A percentile compares a stretch with the other conserved stretches of the same genome.
Conservation (phyloP, 2,329 filamentous ascomycete species). For the Apiospora aurea region DNA sequence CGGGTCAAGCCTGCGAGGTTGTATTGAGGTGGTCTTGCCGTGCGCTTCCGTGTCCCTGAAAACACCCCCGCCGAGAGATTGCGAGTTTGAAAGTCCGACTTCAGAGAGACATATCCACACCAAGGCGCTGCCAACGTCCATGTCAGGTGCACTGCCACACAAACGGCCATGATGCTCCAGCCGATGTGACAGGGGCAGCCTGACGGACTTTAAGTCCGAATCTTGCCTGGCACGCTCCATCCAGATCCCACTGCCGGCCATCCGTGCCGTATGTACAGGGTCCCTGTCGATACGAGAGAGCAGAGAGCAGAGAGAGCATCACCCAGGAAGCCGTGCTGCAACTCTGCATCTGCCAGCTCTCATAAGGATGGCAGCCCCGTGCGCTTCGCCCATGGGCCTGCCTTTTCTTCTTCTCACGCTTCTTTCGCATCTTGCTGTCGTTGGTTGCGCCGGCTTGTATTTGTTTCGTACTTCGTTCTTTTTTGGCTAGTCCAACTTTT, state of each 20-base stretch:
- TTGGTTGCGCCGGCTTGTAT: slow-evolving; percentile 14
- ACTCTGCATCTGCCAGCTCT: background rate
- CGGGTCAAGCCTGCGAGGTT: background rate
- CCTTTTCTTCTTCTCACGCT: slow-evolving; percentile 14
- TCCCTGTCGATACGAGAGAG: background rate
- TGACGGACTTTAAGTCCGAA: background rate
- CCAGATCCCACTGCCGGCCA: background rate
- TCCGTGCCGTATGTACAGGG: background rate
- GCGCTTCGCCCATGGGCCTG: background rate
- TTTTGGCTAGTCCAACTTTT: slow-evolving; percentile 20
- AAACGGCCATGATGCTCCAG: background rate
- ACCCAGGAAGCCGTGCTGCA: background rate
- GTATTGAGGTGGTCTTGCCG: slow-evolving; percentile 7
- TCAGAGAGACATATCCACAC: background rate
- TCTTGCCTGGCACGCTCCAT: background rate
- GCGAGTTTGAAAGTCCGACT: slow-evolving; percentile 13
- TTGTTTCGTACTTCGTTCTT: slow-evolving; percentile 4
- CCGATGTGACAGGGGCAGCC: background rate
- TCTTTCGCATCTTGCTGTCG: slow-evolving; percentile 10
- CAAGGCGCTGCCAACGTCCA: background rate
- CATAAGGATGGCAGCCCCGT: slow-evolving; percentile 6
- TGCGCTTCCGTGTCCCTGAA: slow-evolving; percentile 13
- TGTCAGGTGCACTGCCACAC: slow-evolving; percentile 3
- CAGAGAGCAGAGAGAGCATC: background rate
- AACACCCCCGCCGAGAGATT: slow-evolving; percentile 18